Conservation (phyloP, 768 basidiomycete species). For the Dioszegia crocea region DNA sequence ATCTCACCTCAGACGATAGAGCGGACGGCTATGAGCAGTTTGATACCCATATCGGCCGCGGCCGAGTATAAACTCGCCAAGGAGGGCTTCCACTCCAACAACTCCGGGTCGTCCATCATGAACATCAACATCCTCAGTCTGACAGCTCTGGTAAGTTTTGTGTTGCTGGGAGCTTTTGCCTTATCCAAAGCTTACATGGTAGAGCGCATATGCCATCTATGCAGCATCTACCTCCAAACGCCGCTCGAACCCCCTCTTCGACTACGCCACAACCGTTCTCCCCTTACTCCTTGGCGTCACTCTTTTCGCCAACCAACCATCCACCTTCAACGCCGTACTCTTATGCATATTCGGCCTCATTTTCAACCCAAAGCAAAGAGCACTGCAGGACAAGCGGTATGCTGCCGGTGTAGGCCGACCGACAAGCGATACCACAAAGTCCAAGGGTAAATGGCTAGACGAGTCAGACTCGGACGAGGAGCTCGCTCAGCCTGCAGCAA, state of each 20-base stretch:
- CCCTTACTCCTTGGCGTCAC: conserved; percentile 84
- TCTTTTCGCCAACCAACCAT: conserved; percentile 61
- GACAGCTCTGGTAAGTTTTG: conserved; percentile 59
- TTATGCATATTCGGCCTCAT: conserved; percentile 5
- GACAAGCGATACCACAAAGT: background rate
- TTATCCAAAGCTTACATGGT: conserved; percentile 51
- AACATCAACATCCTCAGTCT: conserved; percentile 68
- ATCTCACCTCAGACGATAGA: background rate
- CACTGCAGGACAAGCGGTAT: conserved; percentile 1
- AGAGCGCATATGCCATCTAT: conserved; percentile 66
- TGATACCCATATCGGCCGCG: background rate
- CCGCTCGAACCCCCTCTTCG: conserved; percentile 42
- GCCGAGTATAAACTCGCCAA: conserved; percentile 68
- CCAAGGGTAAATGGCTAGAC: conserved; percentile 41
- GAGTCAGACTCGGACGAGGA: conserved; percentile 46
- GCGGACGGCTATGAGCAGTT: background rate
- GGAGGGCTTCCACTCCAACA: conserved; percentile 74
- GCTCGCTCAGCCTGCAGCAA: conserved; percentile 19
- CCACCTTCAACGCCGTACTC: conserved; percentile 53
- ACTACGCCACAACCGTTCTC: conserved; percentile 65
- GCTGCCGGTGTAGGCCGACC: background rate
- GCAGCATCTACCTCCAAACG: conserved; percentile 5
- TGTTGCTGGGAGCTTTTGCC: background rate
- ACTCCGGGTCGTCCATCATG: conserved; percentile 64
- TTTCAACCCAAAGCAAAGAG: background rate